phyloP scores from a whole-genome alignment of 2,329 filamentous ascomycete genomes.

The Colletotrichum musicola region DNA sequence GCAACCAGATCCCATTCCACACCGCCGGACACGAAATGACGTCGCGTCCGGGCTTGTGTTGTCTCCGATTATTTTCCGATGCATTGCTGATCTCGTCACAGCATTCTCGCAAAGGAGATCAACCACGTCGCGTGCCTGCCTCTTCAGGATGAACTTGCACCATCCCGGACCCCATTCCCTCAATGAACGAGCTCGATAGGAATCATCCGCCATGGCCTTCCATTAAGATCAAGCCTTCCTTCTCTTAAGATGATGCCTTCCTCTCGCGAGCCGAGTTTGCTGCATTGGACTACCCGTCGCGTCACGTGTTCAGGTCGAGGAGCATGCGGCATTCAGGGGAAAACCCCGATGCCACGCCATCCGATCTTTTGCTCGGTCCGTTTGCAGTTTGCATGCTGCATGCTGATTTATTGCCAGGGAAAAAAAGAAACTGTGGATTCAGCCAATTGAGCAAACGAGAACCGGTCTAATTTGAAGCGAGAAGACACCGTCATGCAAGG shows the following conservation, averaged over 20 bases:
- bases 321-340: constrained; percentile 6
- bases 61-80: no score
- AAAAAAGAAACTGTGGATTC: neutral
- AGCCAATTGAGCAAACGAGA: neutral
- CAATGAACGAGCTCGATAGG: neutral
- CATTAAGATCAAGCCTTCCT: neutral
- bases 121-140: no score
- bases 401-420: neutral
- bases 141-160: no score
- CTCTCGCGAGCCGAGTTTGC: no score
- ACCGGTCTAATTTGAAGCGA: neutral
- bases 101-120: neutral
- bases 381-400: no score
- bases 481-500: constrained; percentile 7
- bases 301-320: neutral
- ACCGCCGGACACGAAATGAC: no score
- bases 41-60: no score
- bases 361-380: neutral
- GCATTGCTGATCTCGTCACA: no score
- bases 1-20: neutral
- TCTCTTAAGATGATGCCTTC: neutral
- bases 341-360: neutral
- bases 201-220: neutral
- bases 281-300: no score
- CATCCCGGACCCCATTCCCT: neutral